These are phyloP conservation scores for Aurantiochytrium sp. DNA, from an alignment of 108 stramenopile species.

Conservation along the genomic window DNA sequence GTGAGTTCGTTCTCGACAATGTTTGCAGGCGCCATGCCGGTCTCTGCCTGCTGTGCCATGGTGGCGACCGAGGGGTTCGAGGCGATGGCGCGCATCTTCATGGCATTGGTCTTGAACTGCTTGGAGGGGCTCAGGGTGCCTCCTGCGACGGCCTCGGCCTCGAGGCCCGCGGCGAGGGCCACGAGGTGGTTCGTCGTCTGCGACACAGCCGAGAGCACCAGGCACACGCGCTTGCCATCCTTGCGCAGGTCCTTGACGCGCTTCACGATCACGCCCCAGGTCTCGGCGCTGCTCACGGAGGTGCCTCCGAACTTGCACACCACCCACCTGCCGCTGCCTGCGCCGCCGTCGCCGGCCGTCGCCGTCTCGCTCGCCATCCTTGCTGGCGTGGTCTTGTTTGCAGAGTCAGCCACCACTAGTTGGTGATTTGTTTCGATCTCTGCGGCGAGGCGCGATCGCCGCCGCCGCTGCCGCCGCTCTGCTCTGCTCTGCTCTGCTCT, in stretches of 20 bases:
- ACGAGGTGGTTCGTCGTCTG: constrained; percentile 12
- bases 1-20: neutral
- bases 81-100: neutral
- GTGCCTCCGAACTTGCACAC: constrained; percentile 25
- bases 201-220: constrained; percentile 6
- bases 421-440: no score
- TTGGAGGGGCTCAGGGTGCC: neutral
- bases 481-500: neutral
- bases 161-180: neutral
- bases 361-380: neutral
- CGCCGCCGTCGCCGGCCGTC: neutral
- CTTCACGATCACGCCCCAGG: neutral
- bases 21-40: neutral
- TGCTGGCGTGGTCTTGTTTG: neutral
- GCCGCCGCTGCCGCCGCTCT: no score
- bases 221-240: neutral
- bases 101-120: neutral
- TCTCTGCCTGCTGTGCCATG: neutral
- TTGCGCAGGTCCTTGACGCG: neutral
- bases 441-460: no score
- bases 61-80: neutral
- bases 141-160: neutral
- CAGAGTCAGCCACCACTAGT: no score
- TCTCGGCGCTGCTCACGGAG: neutral
- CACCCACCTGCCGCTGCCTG: neutral